Evolutionary conservation across 225 moss, liverwort and hornwort species (phyloP), one percentile per base, ranked within the genome.

Genomic region (Straminergon stramineum): DNA sequence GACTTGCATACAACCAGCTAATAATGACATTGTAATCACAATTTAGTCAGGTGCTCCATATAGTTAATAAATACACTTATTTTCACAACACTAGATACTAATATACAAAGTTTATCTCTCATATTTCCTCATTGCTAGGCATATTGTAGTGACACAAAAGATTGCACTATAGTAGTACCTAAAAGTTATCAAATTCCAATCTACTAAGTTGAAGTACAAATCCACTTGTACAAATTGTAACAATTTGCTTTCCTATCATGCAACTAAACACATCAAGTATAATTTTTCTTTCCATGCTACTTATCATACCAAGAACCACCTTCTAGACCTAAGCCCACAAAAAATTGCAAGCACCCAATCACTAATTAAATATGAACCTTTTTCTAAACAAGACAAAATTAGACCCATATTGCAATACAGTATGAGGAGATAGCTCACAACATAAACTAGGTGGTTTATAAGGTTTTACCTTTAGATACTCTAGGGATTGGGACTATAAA

Each of bases 261-360:
- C 10, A 21, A 68, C 11, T 20, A 19, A 3, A 68, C 11, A 67
- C 37, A n/a, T 20, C 13, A 68, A 68, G 4, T 68, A 13, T 37
- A n/a, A n/a, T 7, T 37, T 68, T 68, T 0, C 7, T n/a, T 2
- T 4, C n/a, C 2, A 34, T 65, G 3, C 9, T 1, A 0, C 4
- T 65, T 65, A 65, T 17, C 34, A 5, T 34, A 5, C 1, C 9
- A 5, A 1, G n/a, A n/a, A n/a, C 13, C 7, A 68, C 12, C 21
- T n/a, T 68, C 12, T 22, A n/a, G 3, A 68, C 11, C 10, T 37
- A 68, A 68, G 20, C 11, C 37, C 11, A 68, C 37, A 37, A 21
- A 21, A 68, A 37, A 37, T 1, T 65, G 1, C 37, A 68, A 21
- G 37, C 35, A 68, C 4, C 21, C 11, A 68, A 37, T 68, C 4